Evolutionary conservation across 176 grass and related monocot species (phyloP).

Genomic region (Zizania latifolia): DNA sequence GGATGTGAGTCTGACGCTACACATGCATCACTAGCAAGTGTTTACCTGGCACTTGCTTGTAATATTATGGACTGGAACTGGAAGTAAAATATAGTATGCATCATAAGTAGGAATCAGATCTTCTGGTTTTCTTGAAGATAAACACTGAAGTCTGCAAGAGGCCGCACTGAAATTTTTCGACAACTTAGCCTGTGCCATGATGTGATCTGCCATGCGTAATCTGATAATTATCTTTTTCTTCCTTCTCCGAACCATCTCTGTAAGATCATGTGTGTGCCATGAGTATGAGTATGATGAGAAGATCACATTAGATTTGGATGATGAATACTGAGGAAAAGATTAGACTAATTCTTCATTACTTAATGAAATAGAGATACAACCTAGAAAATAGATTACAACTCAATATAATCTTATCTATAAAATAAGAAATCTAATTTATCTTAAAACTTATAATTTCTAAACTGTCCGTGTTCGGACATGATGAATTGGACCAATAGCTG

Average conservation of each 20-base stretch:
- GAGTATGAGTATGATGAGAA: no score
- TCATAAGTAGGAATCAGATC: conserved; percentile 18
- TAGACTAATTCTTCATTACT: no score
- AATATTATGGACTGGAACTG: background rate
- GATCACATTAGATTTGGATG: no score
- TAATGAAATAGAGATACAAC: no score
- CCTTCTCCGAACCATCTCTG: background rate
- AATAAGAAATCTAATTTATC: no score
- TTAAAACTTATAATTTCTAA: no score
- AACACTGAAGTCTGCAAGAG: background rate
- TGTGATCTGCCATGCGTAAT: conserved; percentile 4
- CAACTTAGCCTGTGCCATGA: conserved; percentile 7
- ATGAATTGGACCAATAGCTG: no score
- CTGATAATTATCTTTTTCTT: background rate
- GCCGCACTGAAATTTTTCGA: background rate
- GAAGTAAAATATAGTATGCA: background rate
- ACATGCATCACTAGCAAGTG: conserved; percentile 29
- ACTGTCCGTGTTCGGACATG: no score
- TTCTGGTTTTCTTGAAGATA: conserved; percentile 8
- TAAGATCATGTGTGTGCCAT: no score
- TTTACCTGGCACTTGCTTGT: conserved; percentile 24
- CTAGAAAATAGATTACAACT: no score
- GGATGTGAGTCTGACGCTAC: conserved; percentile 31
- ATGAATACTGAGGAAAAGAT: no score
- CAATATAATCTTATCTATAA: no score